Conservation (phyloP, 148 eudicot species). For the Euryodendron excelsum region DNA sequence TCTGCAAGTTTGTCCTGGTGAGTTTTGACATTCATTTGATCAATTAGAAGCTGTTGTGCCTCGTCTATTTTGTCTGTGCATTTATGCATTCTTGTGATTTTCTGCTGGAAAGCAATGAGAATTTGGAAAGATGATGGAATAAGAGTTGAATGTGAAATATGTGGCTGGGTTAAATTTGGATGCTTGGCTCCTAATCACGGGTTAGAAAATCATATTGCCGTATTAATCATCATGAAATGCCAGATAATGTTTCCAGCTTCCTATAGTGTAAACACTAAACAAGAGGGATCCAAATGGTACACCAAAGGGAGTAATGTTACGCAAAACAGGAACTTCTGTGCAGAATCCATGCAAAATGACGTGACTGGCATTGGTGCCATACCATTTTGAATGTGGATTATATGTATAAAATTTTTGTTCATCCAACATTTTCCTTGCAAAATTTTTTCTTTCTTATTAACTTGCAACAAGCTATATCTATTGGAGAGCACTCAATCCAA, state of each 20-base stretch:
- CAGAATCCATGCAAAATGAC: neutral
- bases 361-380: neutral
- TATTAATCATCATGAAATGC: too few relatives aligned
- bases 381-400: neutral
- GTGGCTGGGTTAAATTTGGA: too few relatives aligned
- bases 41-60: neutral
- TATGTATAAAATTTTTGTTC: too few relatives aligned
- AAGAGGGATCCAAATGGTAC: neutral
- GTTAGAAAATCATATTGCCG: too few relatives aligned
- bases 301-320: neutral
- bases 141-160: too few relatives aligned
- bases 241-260: too few relatives aligned
- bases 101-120: neutral
- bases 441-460: too few relatives aligned
- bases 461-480: too few relatives aligned
- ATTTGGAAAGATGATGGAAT: neutral
- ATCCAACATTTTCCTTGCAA: too few relatives aligned
- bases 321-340: neutral
- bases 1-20: neutral
- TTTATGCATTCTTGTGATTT: neutral
- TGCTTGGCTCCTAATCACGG: too few relatives aligned
- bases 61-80: neutral
- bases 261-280: neutral
- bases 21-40: constrained; percentile 12
- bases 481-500: too few relatives aligned